Evolutionary conservation across 257 asterid species (phyloP).

Genomic region (Solanum microdontum): DNA sequence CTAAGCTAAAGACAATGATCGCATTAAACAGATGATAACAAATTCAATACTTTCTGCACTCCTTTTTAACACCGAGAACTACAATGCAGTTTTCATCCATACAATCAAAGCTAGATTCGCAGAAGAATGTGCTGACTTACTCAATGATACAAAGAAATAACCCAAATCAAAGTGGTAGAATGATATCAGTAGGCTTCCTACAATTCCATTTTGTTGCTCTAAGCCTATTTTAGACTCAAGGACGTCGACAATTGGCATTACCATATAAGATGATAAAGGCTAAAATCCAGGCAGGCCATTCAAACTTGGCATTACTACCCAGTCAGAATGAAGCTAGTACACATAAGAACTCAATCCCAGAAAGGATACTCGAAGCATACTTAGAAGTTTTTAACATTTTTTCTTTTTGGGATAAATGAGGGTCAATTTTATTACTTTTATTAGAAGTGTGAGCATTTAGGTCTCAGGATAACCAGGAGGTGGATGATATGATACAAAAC

Average conservation of each 20-base stretch:
- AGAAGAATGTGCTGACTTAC: not conserved
- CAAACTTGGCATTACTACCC: not conserved
- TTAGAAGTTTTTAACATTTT: not conserved
- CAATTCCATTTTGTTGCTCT: not conserved
- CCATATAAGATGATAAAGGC: not conserved
- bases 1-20: not conserved
- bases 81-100: not conserved
- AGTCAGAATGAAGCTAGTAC: not conserved
- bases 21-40: not conserved
- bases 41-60: not conserved
- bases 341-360: not conserved
- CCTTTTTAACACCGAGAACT: not conserved
- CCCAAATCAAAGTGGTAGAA: not conserved
- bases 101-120: not conserved
- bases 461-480: not conserved
- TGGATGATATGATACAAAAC: not conserved
- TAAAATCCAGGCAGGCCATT: not conserved
- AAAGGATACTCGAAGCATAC: not conserved
- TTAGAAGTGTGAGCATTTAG: not conserved
- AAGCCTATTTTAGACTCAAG: not conserved
- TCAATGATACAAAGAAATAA: not conserved
- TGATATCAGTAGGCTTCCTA: not conserved
- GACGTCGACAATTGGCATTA: not conserved
- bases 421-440: not conserved
- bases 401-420: not conserved